phyloP scores from a whole-genome alignment of 306 rosid species.

The Glycine soja region DNA sequence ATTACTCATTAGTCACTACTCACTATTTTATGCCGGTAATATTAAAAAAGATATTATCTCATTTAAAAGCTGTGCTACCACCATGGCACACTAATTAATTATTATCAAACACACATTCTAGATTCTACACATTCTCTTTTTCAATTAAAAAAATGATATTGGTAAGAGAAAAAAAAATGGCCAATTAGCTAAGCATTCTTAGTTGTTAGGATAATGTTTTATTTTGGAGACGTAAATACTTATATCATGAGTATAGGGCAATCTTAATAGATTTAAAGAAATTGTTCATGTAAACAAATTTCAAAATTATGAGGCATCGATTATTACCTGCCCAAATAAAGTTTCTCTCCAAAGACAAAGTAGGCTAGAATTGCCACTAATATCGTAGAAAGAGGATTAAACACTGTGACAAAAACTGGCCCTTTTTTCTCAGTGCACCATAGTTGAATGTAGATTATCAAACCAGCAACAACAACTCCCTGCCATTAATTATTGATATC shows the following conservation, averaged over 20 bases:
- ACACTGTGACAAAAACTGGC: conserved; percentile 87
- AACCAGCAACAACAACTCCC: conserved; percentile 71
- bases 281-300: neutral
- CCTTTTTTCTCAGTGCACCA: conserved; percentile 83
- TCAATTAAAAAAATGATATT: neutral
- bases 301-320: neutral
- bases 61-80: neutral
- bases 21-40: neutral
- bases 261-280: neutral
- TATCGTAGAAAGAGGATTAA: conserved; percentile 69
- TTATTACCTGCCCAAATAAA: conserved; percentile 75
- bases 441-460: conserved; percentile 66
- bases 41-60: neutral
- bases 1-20: neutral
- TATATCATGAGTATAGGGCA: neutral
- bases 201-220: neutral
- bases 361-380: conserved; percentile 75
- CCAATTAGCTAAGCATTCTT: neutral
- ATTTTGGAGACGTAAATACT: neutral
- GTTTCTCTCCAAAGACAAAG: conserved; percentile 84
- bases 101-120: neutral
- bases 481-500: conserved; percentile 47
- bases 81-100: neutral
- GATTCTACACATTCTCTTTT: neutral
- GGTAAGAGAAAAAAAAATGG: neutral